phyloP scores from a whole-genome alignment of 164 flowering plant genomes.

The Piper betle region DNA sequence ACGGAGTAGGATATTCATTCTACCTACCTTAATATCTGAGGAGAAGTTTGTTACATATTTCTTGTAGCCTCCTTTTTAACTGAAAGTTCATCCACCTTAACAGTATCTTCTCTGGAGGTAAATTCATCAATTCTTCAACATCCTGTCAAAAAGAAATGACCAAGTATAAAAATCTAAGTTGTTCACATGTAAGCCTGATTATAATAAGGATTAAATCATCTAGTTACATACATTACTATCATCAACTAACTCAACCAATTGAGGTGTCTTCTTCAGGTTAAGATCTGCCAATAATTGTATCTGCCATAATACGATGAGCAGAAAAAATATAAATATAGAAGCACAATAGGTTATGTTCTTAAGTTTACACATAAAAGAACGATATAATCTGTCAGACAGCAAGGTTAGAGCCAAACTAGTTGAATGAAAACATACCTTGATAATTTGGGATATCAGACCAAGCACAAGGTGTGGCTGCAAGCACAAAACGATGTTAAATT shows the following conservation, averaged over 20 bases:
- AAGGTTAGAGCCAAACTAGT: background rate
- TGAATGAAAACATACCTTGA: conserved; percentile 43
- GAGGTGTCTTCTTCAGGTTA: conserved; percentile 86
- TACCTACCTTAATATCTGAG: conserved; percentile 71
- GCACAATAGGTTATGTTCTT: too few species aligned
- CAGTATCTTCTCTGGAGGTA: conserved; percentile 66
- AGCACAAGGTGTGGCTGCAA: conserved; percentile 88
- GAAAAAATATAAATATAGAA: background rate
- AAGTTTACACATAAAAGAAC: background rate
- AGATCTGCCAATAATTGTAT: conserved; percentile 94
- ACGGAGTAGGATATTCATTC: background rate
- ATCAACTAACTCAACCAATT: conserved; percentile 76
- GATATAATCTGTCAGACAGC: background rate
- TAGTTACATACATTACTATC: conserved; percentile 79
- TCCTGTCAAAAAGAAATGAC: conserved; percentile 33
- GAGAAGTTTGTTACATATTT: conserved; percentile 64
- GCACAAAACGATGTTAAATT: conserved; percentile 8
- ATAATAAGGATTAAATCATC: background rate
- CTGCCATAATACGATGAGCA: conserved; percentile 18
- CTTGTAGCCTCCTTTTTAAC: conserved; percentile 44
- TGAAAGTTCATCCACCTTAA: conserved; percentile 86
- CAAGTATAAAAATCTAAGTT: background rate
- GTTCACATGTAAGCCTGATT: background rate
- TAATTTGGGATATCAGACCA: conserved; percentile 83
- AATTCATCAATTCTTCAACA: conserved; percentile 64